Conservation (phyloP, 306 rosid species). For the Cucurbita ficifolia region DNA sequence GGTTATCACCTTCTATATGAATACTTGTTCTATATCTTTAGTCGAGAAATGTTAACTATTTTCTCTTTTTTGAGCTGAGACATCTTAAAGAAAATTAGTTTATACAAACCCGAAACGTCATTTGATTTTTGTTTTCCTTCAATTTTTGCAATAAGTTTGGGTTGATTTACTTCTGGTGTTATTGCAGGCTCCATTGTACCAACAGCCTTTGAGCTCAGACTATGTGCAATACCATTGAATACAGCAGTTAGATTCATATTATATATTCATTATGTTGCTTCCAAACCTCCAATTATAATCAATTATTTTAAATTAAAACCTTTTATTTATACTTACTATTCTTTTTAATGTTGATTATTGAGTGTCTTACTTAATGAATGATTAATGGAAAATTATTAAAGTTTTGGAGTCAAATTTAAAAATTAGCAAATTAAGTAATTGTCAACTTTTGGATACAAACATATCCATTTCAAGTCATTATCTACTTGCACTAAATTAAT, state of each 20-base stretch:
- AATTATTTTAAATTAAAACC: background rate
- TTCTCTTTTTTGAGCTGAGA: too few relatives aligned
- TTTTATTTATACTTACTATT: background rate
- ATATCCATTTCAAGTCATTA: too few relatives aligned
- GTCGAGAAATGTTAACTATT: too few relatives aligned
- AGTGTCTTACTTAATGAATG: background rate
- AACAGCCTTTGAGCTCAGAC: constrained; percentile 72
- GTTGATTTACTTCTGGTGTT: background rate
- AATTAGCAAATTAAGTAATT: too few relatives aligned
- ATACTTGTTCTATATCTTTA: background rate
- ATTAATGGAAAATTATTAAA: background rate
- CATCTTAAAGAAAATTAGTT: background rate
- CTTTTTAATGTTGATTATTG: background rate
- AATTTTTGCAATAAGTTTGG: background rate
- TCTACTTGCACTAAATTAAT: too few relatives aligned
- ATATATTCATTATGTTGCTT: constrained; percentile 8
- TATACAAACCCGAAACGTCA: background rate
- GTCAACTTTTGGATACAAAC: too few relatives aligned
- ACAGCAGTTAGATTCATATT: too few relatives aligned
- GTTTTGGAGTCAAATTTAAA: background rate
- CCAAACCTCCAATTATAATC: background rate
- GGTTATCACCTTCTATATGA: too few relatives aligned
- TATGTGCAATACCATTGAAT: constrained; percentile 59
- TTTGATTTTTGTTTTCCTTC: background rate
- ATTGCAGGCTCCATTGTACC: constrained; percentile 79